These are phyloP conservation scores for Mucor mucedo DNA, from an alignment of 371 early-diverging fungal genomes.

Conservation along the genomic window DNA sequence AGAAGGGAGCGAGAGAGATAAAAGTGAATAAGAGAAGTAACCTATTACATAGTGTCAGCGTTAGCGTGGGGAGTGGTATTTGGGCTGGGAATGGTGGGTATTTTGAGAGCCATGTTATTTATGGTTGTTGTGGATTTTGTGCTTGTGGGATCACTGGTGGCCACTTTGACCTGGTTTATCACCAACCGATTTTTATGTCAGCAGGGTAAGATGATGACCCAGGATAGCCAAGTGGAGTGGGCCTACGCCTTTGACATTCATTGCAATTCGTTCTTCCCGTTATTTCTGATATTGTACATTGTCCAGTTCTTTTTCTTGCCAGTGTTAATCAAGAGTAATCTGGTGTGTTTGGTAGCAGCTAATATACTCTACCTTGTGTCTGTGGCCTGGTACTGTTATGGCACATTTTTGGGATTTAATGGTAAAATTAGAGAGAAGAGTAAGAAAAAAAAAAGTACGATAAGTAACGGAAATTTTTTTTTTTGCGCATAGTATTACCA, in stretches of 20 bases:
- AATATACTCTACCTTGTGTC: conserved; percentile 84
- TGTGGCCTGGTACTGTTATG: conserved; percentile 78
- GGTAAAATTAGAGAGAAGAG: conserved; percentile 47
- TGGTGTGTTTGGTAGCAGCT: conserved; percentile 78
- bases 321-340: conserved; percentile 66
- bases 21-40: not conserved
- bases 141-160: conserved; percentile 71
- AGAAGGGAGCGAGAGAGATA: not conserved
- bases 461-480: not conserved
- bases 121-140: conserved; percentile 83
- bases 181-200: conserved; percentile 81
- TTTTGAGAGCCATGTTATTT: conserved; percentile 69
- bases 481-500: conserved; percentile 69
- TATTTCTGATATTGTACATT: conserved; percentile 81
- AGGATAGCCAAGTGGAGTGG: conserved; percentile 90
- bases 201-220: conserved; percentile 62
- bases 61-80: conserved; percentile 80
- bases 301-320: conserved; percentile 88
- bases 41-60: conserved; percentile 60
- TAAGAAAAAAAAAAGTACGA: no score
- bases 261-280: conserved; percentile 89
- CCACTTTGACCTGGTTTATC: conserved; percentile 71
- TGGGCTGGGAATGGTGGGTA: conserved; percentile 67
- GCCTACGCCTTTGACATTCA: conserved; percentile 94
- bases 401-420: conserved; percentile 87